Base-by-base conservation (phyloP, 148 eudicot species). In the Simmondsia chinensis region DNA sequence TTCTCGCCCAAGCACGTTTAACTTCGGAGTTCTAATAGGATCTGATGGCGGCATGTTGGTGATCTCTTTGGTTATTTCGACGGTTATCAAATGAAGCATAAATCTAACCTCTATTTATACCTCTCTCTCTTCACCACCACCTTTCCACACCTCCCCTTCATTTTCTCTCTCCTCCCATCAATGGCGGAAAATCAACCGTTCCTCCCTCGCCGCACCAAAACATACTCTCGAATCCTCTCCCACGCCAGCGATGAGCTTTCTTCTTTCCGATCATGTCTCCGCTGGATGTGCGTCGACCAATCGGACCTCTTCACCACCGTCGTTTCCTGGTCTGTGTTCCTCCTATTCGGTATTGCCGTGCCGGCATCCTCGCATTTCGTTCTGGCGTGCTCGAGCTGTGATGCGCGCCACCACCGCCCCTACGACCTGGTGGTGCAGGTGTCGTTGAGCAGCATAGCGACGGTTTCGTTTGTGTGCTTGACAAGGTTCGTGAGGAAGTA, bases 231-330 rank as follows among this genome's bases (percentile, higher is more conserved):
- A 0, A 36, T 43, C 39, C 36, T 55, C 2, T 89, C 97, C 0
- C 64, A 82, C 53, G 75, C 78, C 1, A 41, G 52, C 18, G 97
- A 89, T 46, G 97, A 89, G 36, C 44, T 89, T 1, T 69, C 56
- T 0, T 60, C 67, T 33, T 85, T 84, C 52, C 60, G 97, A 1
- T 40, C 71, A 1, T 89, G 84, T 61, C 75, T 89, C 2, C 59
- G 64, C 4, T 85, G 71, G 69, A 73, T 89, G 76, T 89, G 95
- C 54, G 94, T 85, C 0, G 97, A 89, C 36, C 97, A 89, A 58
- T 84, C 93, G 0, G 43, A 54, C 14, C 8, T 15, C 6, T 45
- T 23, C 27, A 58, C 74, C 5, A 3, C 79, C 0, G 49, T 32
- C 5, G 54, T 81, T 2, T 85, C 97, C 1, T 89, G 93, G 93